Conservation (phyloP, 2,329 filamentous ascomycete species). For the Colletotrichum tanaceti region DNA sequence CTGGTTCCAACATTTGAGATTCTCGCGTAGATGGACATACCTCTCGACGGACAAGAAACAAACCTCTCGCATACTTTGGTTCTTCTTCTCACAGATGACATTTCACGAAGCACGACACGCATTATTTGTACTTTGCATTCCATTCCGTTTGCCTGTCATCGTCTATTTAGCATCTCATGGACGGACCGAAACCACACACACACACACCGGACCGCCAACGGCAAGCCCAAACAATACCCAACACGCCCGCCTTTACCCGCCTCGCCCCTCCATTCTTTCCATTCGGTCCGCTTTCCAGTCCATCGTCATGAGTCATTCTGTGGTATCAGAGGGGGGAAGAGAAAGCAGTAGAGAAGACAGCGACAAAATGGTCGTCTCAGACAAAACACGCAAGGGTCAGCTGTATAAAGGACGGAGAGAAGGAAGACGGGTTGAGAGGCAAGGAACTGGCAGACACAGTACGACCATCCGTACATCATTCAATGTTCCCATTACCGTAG, state of each 20-base stretch:
- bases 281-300: neutral
- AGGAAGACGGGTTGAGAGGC: neutral
- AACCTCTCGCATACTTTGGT: neutral
- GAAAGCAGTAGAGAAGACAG: neutral
- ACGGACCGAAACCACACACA: neutral
- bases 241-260: neutral
- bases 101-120: neutral
- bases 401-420: neutral
- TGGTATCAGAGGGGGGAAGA: slow-evolving; percentile 35
- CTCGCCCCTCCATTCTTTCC: neutral
- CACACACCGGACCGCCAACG: neutral
- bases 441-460: slow-evolving; percentile 1
- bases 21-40: neutral
- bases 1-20: too few species aligned
- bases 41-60: neutral
- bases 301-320: slow-evolving; percentile 11
- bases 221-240: neutral
- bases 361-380: neutral
- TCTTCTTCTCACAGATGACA: neutral
- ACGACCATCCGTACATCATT: neutral
- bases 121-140: slow-evolving; percentile 16
- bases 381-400: neutral
- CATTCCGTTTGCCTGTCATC: slow-evolving; percentile 14
- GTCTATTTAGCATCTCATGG: slow-evolving; percentile 7
- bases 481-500: neutral